Evolutionary conservation across 2,329 filamentous ascomycete species (phyloP).

Genomic region (Colletotrichum falcatum): DNA sequence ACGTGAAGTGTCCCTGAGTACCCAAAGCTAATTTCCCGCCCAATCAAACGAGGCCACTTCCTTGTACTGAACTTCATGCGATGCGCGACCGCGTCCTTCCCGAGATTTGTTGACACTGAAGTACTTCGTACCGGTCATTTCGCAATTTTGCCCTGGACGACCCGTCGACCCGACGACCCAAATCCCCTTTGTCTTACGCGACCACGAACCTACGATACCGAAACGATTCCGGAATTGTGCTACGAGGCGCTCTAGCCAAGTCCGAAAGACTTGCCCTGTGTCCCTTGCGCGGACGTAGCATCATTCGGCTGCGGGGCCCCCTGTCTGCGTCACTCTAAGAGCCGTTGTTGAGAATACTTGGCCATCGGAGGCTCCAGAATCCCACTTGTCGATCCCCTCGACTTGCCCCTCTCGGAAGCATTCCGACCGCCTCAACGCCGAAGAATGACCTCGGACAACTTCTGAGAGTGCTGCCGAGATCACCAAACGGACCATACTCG

Average conservation of each 20-base stretch:
- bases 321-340: slow-evolving; percentile 37
- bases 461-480: slow-evolving; percentile 15
- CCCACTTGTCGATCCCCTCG: slow-evolving; percentile 26
- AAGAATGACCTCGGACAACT: slow-evolving; percentile 21
- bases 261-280: not conserved
- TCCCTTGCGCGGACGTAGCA: slow-evolving; percentile 6
- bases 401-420: slow-evolving; percentile 15
- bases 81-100: slow-evolving; percentile 41
- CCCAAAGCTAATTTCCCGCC: slow-evolving; percentile 41
- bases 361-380: slow-evolving; percentile 31
- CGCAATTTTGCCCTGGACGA: slow-evolving; percentile 35
- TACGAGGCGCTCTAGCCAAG: slow-evolving; percentile 11
- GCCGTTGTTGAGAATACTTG: slow-evolving; percentile 17
- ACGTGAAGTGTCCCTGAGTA: slow-evolving; percentile 40
- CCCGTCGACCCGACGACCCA: slow-evolving; percentile 11
- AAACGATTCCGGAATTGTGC: slow-evolving; percentile 25
- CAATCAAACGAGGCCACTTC: slow-evolving; percentile 36
- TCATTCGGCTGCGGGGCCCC: slow-evolving; percentile 31
- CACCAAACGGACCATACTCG: not conserved
- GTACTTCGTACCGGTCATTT: slow-evolving; percentile 35
- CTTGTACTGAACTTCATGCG: slow-evolving; percentile 39
- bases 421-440: slow-evolving; percentile 5
- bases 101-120: slow-evolving; percentile 41
- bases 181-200: slow-evolving; percentile 38
- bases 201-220: slow-evolving; percentile 33